A percentile compares a stretch with the other conserved stretches of the same genome.
These are phyloP conservation scores for Lentinula edodes DNA, from an alignment of 768 basidiomycete genomes.

Conservation along the genomic window DNA sequence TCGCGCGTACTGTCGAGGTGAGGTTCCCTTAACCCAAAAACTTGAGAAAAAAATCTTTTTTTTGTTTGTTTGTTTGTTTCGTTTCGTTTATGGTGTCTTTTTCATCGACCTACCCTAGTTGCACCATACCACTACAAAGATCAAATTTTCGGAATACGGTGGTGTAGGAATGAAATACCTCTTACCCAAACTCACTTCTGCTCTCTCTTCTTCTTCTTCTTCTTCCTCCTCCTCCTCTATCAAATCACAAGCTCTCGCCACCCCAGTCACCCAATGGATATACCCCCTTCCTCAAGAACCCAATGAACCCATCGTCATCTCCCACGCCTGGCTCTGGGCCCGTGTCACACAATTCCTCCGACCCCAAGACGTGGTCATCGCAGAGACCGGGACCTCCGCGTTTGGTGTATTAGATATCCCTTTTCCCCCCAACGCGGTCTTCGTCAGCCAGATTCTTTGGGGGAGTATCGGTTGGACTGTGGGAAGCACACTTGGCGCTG, in stretches of 20 bases:
- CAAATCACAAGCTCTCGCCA: neutral
- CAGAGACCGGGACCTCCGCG: constrained; percentile 79
- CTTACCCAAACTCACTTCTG: constrained; percentile 62
- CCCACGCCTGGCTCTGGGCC: constrained; percentile 82
- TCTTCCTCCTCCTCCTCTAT: neutral
- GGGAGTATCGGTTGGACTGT: constrained; percentile 91
- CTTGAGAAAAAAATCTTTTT: too few relatives aligned
- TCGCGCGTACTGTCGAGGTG: constrained; percentile 48
- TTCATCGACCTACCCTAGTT: constrained; percentile 34
- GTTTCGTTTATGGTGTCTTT: neutral
- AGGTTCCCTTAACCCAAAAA: too few relatives aligned
- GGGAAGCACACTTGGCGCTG: constrained; percentile 70
- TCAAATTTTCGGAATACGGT: constrained; percentile 59
- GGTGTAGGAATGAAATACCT: constrained; percentile 71
- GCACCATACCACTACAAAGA: constrained; percentile 69
- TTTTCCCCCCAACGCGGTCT: constrained; percentile 62
- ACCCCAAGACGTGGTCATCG: constrained; percentile 69
- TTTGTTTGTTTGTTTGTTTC: too few relatives aligned
- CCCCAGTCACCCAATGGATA: neutral
- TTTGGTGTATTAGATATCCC: constrained; percentile 84
- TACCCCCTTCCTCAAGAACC: constrained; percentile 18
- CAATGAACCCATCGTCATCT: neutral
- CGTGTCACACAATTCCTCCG: constrained; percentile 68
- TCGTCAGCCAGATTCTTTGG: constrained; percentile 79
- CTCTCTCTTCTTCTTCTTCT: neutral